phyloP scores from a whole-genome alignment of 192 early-diverging fungal genomes.

The Diversispora eburnea region DNA sequence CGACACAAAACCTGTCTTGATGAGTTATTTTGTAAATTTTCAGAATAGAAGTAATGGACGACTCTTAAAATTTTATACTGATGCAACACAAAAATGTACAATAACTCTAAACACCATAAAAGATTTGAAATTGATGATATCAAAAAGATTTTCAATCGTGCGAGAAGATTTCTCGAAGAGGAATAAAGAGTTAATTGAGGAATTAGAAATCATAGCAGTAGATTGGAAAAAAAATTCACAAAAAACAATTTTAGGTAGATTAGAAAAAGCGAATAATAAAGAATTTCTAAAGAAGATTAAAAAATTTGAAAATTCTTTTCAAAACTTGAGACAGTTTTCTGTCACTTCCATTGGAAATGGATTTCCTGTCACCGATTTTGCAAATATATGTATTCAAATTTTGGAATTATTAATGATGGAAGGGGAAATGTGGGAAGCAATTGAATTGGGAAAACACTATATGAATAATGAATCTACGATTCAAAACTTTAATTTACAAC shows the following conservation, averaged over 20 bases:
- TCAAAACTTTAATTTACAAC: conserved; percentile 43
- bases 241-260: conserved; percentile 47
- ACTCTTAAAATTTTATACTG: conserved; percentile 36
- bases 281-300: conserved; percentile 65
- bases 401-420: conserved; percentile 71
- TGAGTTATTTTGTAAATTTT: conserved; percentile 29
- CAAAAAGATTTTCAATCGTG: conserved; percentile 39
- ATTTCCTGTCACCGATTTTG: conserved; percentile 55
- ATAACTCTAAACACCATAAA: conserved; percentile 37
- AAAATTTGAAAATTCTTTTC: conserved; percentile 59
- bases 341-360: conserved; percentile 55
- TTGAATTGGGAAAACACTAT: conserved; percentile 45
- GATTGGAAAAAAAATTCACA: conserved; percentile 43
- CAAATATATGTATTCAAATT: conserved; percentile 52
- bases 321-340: conserved; percentile 52
- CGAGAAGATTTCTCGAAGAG: conserved; percentile 36
- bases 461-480: conserved; percentile 54
- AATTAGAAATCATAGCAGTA: conserved; percentile 35
- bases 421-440: conserved; percentile 67
- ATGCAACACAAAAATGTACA: conserved; percentile 35
- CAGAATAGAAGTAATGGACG: conserved; percentile 32
- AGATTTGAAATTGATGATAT: conserved; percentile 37
- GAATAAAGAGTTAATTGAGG: conserved; percentile 39
- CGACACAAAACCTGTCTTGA: background rate
- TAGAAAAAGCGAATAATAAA: conserved; percentile 61